Evolutionary conservation across 495 filamentous ascomycete genomes (phyloP), one percentile per base, ranked within the genome.

Genomic region (Penicillium pancosmium): DNA sequence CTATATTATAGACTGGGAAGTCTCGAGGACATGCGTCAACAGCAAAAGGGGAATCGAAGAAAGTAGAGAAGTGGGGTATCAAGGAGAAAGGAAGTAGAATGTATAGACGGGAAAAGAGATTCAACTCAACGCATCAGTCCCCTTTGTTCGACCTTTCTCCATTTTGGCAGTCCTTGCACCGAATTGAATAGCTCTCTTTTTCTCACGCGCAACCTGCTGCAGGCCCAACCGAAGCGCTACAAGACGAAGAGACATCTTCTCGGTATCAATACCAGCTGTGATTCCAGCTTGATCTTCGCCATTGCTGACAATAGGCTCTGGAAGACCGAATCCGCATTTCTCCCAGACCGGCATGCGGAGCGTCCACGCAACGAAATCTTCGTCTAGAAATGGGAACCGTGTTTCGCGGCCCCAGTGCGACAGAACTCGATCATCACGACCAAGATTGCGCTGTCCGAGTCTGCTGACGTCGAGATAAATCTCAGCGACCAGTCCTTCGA

Each of bases 151-250:
- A 12, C 91, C 88, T 52, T 68, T 78, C 67, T 91, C 88, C 86
- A 95, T 93, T 71, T 92, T 95, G 10, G 91, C 91, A 10, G 90
- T 94, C 58, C 91, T 79, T 7, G 91, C 84, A 31, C 91, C 91
- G 67, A 96, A 96, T 71, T 96, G 91, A 51, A 93, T 91, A 13
- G 94, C 94, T 62, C 94, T 82, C 72, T 99, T 99, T 80, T 94
- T 96, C 73, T 96, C 92, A 31, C 73, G 78, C 3, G 94, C 87
- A 0, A 89, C 91, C 4, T 67, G 71, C 1, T 62, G 63, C 80
- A 99, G 84, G 1, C 89, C 90, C 9, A 97, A 70, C 31, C 82
- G 80, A 65, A 86, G 81, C 3, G 93, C 94, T 33, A 98, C 70
- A 11, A 97, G 78, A 12, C 94, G 80, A 38, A 98, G 74, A 1